Conservation (phyloP, 2,329 filamentous ascomycete species). For the Claviceps spartinae region DNA sequence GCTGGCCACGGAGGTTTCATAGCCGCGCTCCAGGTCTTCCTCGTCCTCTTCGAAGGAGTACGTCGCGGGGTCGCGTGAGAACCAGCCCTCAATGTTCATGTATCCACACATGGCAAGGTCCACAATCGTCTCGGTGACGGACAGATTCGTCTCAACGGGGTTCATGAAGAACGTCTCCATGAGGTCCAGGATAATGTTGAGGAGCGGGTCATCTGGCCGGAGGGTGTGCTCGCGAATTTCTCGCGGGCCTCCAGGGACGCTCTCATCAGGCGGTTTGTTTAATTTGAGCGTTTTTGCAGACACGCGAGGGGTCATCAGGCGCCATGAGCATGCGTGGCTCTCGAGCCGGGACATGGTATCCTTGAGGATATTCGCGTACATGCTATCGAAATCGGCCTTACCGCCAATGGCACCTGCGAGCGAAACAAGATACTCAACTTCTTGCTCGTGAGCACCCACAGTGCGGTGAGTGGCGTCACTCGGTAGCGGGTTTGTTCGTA, state of each 20-base stretch:
- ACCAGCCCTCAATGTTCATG: slow-evolving; percentile 80
- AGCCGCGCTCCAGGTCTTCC: slow-evolving; percentile 11
- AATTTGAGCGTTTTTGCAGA: slow-evolving; percentile 42
- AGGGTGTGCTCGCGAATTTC: slow-evolving; percentile 49
- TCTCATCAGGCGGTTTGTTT: slow-evolving; percentile 35
- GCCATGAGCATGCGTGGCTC: slow-evolving; percentile 58
- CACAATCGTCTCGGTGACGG: slow-evolving; percentile 70
- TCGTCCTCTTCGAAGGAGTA: slow-evolving; percentile 37
- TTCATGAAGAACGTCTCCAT: slow-evolving; percentile 78
- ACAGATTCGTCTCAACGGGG: slow-evolving; percentile 79
- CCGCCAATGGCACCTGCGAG: slow-evolving; percentile 57
- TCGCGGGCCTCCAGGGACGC: slow-evolving; percentile 45
- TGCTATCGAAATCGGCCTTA: slow-evolving; percentile 55
- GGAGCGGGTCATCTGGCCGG: slow-evolving; percentile 46
- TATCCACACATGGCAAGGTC: slow-evolving; percentile 75
- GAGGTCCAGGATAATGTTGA: slow-evolving; percentile 54
- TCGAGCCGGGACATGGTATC: slow-evolving; percentile 59
- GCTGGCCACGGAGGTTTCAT: slow-evolving; percentile 6
- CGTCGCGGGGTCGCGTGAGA: slow-evolving; percentile 56
- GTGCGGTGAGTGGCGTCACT: slow-evolving; percentile 47
- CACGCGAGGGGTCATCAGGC: slow-evolving; percentile 49
- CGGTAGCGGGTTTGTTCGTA: slow-evolving; percentile 50
- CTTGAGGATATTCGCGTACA: slow-evolving; percentile 58
- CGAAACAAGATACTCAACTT: slow-evolving; percentile 57
- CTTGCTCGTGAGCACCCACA: slow-evolving; percentile 59